A percentile compares a stretch with the other conserved stretches of the same genome.
phyloP scores from a whole-genome alignment of 2,329 filamentous ascomycete species.

The Pseudogymnoascus destructans region DNA sequence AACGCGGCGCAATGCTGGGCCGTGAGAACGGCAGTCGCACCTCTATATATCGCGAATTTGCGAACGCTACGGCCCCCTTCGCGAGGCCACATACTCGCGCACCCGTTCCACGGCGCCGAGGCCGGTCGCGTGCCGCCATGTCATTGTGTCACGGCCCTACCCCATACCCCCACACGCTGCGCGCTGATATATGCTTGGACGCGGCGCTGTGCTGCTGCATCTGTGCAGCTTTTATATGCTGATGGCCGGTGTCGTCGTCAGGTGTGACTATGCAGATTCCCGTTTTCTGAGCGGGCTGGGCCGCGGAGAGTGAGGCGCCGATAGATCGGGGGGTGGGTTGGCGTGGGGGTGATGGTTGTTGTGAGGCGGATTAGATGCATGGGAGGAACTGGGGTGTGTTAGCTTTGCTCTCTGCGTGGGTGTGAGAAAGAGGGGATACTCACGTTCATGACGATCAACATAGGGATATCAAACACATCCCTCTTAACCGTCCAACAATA shows the following conservation, averaged over 20 bases:
- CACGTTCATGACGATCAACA: constrained; percentile 97
- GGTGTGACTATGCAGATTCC: neutral
- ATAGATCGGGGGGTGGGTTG: neutral
- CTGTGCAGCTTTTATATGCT: neutral
- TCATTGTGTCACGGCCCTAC: no score
- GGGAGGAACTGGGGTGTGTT: constrained; percentile 29
- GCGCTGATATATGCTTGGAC: no score
- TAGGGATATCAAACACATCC: constrained; percentile 95
- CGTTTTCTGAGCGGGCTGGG: neutral
- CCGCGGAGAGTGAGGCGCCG: neutral
- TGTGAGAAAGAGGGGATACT: constrained; percentile 32
- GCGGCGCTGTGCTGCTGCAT: neutral
- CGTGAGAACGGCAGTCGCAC: neutral
- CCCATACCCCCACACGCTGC: no score
- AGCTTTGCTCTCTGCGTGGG: constrained; percentile 12
- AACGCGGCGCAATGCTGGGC: neutral
- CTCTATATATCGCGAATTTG: neutral
- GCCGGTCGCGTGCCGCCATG: neutral
- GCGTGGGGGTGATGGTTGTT: constrained; percentile 10
- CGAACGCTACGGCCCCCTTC: no score
- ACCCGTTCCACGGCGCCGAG: neutral
- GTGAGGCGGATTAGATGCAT: constrained; percentile 29
- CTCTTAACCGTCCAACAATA: constrained; percentile 96
- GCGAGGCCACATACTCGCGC: neutral
- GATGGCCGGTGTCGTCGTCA: neutral